Evolutionary conservation across 148 eudicot species (phyloP).

Genomic region (Pharnaceum exiguum): DNA sequence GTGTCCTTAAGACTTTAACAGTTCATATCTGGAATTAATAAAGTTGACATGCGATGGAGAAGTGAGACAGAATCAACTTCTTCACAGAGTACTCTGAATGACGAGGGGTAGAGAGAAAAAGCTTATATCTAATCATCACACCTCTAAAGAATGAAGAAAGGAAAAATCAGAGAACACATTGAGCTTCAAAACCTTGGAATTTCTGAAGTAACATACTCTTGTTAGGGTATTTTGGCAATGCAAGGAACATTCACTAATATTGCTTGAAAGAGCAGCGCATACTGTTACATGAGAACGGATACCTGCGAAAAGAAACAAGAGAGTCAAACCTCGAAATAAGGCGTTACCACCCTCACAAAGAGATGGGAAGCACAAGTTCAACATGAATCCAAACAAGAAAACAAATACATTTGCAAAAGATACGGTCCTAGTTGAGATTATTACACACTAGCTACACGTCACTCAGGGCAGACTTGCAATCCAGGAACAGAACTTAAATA

Average conservation of each 20-base stretch:
- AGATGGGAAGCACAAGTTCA: constrained; percentile 1
- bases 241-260: not conserved
- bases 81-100: too few species aligned
- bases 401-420: too few species aligned
- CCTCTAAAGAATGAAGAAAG: constrained; percentile 52
- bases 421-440: too few species aligned
- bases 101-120: too few species aligned
- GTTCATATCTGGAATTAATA: too few species aligned
- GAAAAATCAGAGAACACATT: constrained; percentile 22
- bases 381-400: constrained; percentile 10
- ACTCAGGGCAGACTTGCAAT: not conserved
- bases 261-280: constrained; percentile 13
- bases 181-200: constrained; percentile 32
- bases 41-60: too few species aligned
- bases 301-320: constrained; percentile 8
- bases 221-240: constrained; percentile 2
- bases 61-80: too few species aligned
- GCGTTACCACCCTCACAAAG: not conserved
- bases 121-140: constrained; percentile 6
- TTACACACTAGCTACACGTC: not conserved
- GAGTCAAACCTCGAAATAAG: not conserved
- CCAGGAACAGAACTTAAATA: too few species aligned
- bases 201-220: constrained; percentile 13
- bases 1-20: too few species aligned
- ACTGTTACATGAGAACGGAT: constrained; percentile 14